These are phyloP conservation scores for Zopfochytrium polystomum DNA, from an alignment of 371 early-diverging fungal genomes.

Conservation along the genomic window DNA sequence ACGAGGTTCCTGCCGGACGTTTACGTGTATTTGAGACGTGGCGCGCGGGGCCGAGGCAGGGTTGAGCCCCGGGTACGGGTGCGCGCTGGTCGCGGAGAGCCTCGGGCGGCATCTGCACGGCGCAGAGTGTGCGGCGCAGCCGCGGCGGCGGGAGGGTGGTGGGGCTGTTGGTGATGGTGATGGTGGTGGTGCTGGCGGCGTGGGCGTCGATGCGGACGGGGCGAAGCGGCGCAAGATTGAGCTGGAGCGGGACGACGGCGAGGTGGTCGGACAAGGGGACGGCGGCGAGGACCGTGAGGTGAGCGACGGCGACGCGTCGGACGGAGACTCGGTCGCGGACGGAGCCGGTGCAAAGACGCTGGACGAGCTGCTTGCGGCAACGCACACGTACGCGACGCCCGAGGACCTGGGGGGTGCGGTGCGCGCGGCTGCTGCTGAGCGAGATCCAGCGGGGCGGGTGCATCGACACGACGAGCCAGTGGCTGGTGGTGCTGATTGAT, in stretches of 20 bases:
- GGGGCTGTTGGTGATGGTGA: neutral
- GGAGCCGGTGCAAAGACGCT: conserved; percentile 58
- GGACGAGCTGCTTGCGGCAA: conserved; percentile 30
- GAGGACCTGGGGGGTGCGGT: conserved; percentile 82
- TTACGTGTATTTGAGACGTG: conserved; percentile 94
- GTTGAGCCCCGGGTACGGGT: conserved; percentile 86
- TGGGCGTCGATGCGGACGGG: no score
- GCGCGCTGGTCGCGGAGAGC: conserved; percentile 88
- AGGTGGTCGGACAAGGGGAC: no score
- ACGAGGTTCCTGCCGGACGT: conserved; percentile 91
- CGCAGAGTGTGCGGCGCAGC: conserved; percentile 66
- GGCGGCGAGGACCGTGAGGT: neutral
- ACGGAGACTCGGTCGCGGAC: conserved; percentile 40
- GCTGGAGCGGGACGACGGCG: conserved; percentile 12
- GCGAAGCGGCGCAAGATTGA: no score
- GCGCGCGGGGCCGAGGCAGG: conserved; percentile 94
- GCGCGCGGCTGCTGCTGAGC: conserved; percentile 71
- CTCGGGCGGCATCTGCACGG: conserved; percentile 78
- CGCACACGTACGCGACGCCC: conserved; percentile 58
- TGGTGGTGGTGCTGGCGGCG: no score
- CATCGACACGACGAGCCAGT: conserved; percentile 85
- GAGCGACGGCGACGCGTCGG: conserved; percentile 5
- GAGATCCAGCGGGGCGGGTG: conserved; percentile 88
- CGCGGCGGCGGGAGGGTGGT: conserved; percentile 34
- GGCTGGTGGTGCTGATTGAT: conserved; percentile 80